Evolutionary conservation across 495 filamentous ascomycete species (phyloP), one percentile per base, ranked within the genome.

Genomic region (Penicillium chermesinum): DNA sequence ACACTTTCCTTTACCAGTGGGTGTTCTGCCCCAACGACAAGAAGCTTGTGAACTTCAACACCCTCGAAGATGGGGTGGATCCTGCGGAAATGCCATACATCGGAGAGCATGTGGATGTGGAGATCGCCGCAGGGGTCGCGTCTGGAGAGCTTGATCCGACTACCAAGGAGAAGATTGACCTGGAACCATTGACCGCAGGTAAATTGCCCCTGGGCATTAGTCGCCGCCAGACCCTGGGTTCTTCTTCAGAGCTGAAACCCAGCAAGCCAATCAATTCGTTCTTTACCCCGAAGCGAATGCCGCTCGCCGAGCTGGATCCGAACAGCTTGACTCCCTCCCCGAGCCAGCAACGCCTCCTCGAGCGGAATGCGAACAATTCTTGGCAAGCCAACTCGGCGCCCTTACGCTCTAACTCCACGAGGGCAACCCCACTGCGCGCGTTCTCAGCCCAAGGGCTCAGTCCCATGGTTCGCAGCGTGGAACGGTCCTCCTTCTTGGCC

Each of bases 1-100:
- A 85, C 46, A 96, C 94, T 0, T 99, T 99, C 60, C 75, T 94
- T 7, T 84, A 97, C 57, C 91, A 95, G 65, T 83, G 94, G 54
- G 94, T 97, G 2, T 99, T 86, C 61, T 97, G 91, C 58, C 89
- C 90, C 0, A 71, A 78, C 41, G 72, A 75, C 17, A 73, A 82
- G 38, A 70, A 79, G 33, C 64, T 96, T 19, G 85, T 95, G 21
- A 82, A 87, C 44, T 70, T 90, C 46, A 89, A 83, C 7, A 65
- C 79, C 12, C 82, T 78, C 0, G 79, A 80, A 0, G 58, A 73
- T 10, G 77, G 78, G 14, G 51, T 88, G 5, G 75, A 84, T 14
- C 62, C 81, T 8, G 78, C 80, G 8, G 75, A 83, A 2, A 77
- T 97, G 64, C 74, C 83, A 0, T 96, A 85, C 51, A 89, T 97